phyloP scores from a whole-genome alignment of 179 eudicot genomes.

The Spinacia oleracea region DNA sequence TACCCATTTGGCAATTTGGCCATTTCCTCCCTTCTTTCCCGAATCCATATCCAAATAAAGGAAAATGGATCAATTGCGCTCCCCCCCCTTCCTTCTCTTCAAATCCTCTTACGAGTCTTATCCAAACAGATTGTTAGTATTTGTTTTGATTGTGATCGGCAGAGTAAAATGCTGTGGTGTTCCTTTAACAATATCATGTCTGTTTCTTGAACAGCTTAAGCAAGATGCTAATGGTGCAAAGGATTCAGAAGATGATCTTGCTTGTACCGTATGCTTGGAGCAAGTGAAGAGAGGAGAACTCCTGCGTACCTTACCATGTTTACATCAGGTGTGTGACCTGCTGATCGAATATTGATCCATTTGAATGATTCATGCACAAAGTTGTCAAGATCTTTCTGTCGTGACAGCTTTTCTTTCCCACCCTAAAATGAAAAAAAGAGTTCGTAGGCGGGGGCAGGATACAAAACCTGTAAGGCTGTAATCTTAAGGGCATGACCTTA shows the following conservation, averaged over 20 bases:
- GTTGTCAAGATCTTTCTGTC: no score
- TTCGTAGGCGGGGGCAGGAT: no score
- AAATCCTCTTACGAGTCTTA: background rate
- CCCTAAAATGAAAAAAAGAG: no score
- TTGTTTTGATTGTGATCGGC: background rate
- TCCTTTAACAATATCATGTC: background rate
- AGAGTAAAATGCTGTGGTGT: background rate
- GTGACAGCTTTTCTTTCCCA: no score
- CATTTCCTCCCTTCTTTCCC: background rate
- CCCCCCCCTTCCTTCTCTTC: background rate
- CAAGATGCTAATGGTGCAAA: conserved; percentile 24
- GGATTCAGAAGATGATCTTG: conserved; percentile 49
- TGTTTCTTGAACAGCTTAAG: conserved; percentile 13
- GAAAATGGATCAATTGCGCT: background rate
- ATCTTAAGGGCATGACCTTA: no score
- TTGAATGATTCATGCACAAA: background rate
- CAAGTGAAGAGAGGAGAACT: conserved; percentile 63
- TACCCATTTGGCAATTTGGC: background rate
- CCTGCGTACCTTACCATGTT: conserved; percentile 68
- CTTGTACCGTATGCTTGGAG: conserved; percentile 72
- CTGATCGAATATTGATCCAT: no score
- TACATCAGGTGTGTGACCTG: conserved; percentile 55
- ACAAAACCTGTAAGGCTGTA: no score
- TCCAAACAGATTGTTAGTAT: background rate
- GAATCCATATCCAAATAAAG: background rate